Conservation (phyloP, 352 stramenopile genomes). For the Phytophthora sp. region DNA sequence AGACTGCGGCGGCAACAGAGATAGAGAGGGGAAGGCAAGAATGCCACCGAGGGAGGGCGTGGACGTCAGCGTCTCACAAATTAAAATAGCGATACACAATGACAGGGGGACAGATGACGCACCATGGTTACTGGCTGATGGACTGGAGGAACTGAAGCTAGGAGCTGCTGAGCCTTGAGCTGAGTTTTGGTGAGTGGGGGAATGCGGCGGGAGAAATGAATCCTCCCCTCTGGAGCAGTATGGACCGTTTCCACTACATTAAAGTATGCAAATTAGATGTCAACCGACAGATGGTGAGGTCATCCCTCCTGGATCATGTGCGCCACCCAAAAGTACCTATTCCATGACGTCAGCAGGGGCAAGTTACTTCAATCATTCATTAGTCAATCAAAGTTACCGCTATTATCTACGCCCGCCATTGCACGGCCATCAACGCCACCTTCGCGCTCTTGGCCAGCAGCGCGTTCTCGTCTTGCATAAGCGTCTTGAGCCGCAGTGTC, state of each 20-base stretch:
- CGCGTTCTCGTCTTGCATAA: conserved; percentile 52
- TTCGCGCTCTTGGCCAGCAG: conserved; percentile 67
- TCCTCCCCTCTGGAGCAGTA: conserved; percentile 2
- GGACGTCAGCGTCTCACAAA: conserved; percentile 11
- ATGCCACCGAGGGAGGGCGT: not conserved
- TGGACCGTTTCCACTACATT: conserved; percentile 2
- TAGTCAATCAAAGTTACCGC: not conserved
- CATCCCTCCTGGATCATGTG: conserved; percentile 24
- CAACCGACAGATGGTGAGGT: not conserved
- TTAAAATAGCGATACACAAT: too few species aligned
- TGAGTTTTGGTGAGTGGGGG: conserved; percentile 42
- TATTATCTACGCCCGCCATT: conserved; percentile 55
- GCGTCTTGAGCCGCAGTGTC: conserved; percentile 53
- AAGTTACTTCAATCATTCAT: conserved; percentile 2
- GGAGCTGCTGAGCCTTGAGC: conserved; percentile 27
- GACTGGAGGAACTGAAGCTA: conserved; percentile 13
- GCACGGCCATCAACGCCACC: conserved; percentile 55
- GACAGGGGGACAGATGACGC: too few species aligned
- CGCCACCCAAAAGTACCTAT: conserved; percentile 24
- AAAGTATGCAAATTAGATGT: conserved; percentile 42
- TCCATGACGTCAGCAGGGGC: conserved; percentile 24
- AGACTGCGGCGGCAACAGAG: conserved; percentile 56
- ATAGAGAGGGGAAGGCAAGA: not conserved
- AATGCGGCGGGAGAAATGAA: conserved; percentile 21
- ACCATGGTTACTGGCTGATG: conserved; percentile 33